Evolutionary conservation across 2,329 filamentous ascomycete species (phyloP).

Genomic region (Leptographium radiaticola): DNA sequence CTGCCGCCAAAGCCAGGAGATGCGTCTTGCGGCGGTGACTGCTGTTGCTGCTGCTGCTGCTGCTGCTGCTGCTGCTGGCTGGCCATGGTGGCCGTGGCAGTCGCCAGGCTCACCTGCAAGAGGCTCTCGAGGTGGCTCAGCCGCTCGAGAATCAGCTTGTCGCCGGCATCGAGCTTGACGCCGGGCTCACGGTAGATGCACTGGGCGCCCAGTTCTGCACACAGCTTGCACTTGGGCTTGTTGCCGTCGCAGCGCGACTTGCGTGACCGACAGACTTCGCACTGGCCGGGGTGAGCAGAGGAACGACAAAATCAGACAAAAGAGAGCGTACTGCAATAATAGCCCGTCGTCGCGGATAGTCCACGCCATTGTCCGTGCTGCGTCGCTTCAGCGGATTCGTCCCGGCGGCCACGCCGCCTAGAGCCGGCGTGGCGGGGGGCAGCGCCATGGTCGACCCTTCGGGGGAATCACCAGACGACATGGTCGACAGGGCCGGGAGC

Average conservation of each 20-base stretch:
- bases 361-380: constrained; percentile 46
- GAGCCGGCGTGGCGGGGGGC: neutral
- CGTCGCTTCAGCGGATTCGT: constrained; percentile 47
- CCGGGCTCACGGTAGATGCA: constrained; percentile 77
- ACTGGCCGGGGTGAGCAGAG: constrained; percentile 31
- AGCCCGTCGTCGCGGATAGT: constrained; percentile 51
- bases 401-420: constrained; percentile 15
- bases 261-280: constrained; percentile 67
- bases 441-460: neutral
- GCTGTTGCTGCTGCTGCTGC: neutral
- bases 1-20: too few relatives aligned
- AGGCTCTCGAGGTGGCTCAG: constrained; percentile 65
- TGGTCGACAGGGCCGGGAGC: too few relatives aligned
- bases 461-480: neutral
- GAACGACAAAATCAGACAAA: constrained; percentile 10
- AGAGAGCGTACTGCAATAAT: constrained; percentile 46
- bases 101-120: constrained; percentile 55
- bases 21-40: too few relatives aligned
- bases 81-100: constrained; percentile 15
- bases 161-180: constrained; percentile 75
- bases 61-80: neutral
- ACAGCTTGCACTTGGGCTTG: constrained; percentile 74
- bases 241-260: constrained; percentile 71
- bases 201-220: constrained; percentile 67
- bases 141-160: constrained; percentile 73